A percentile compares a stretch with the other conserved stretches of the same genome.
phyloP scores from a whole-genome alignment of 2,329 filamentous ascomycete species.

The Fonsecaea pedrosoi region DNA sequence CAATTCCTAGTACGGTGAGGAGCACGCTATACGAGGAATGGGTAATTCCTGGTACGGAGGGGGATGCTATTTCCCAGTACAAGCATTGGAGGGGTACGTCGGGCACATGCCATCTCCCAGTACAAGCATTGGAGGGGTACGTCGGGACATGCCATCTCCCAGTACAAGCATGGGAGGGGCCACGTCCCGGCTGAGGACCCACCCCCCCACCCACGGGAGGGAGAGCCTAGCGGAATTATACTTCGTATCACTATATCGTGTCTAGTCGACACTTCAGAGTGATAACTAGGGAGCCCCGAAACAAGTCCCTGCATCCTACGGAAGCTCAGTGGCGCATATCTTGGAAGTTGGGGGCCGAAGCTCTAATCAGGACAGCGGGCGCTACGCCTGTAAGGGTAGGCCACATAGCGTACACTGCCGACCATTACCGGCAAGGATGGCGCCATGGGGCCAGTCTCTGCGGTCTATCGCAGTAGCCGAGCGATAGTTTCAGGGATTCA shows the following conservation, averaged over 20 bases:
- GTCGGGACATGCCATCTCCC: background rate
- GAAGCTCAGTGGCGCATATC: slow-evolving; percentile 3
- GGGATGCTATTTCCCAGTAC: no score
- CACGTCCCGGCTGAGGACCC: slow-evolving; percentile 11
- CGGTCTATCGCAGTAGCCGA: no score
- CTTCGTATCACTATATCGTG: slow-evolving; percentile 7
- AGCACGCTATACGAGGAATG: no score
- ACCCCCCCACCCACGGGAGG: background rate
- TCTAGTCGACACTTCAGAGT: slow-evolving; percentile 7
- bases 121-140: no score
- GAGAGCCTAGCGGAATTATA: slow-evolving; percentile 3
- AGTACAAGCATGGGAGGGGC: slow-evolving; percentile 9
- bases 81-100: no score
- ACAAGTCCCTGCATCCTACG: slow-evolving; percentile 3
- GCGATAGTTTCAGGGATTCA: no score
- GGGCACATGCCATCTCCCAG: no score
- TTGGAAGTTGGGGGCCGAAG: slow-evolving; percentile 10
- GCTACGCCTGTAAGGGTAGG: slow-evolving; percentile 8
- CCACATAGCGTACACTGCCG: slow-evolving; percentile 7
- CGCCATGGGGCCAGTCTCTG: no score
- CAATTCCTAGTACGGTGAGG: no score
- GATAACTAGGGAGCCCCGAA: slow-evolving; percentile 8
- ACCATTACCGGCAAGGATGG: slow-evolving; percentile 3
- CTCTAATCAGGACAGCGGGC: slow-evolving; percentile 10
- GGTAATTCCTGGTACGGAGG: no score